phyloP scores from a whole-genome alignment of 139 green algal genomes.

The Tetraselmis chui region DNA sequence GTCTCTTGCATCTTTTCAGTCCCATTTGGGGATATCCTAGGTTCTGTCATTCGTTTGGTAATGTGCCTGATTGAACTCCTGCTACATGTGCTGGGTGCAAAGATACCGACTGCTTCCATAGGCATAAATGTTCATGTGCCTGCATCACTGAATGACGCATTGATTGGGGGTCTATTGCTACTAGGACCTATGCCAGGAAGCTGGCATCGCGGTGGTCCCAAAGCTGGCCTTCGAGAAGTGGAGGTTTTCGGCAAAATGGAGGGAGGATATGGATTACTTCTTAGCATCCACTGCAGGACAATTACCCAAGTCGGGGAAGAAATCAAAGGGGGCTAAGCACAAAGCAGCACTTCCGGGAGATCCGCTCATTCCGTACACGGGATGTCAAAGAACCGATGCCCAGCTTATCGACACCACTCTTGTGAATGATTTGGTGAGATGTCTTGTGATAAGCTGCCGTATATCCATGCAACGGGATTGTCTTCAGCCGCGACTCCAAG shows the following conservation, averaged over 20 bases:
- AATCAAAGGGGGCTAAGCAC: neutral
- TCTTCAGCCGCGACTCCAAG: no score
- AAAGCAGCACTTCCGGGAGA: no score
- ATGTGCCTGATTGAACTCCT: neutral
- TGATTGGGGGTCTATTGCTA: conserved; percentile 1
- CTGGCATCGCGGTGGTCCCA: conserved; percentile 12
- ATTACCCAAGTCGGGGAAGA: no score
- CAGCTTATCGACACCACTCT: neutral
- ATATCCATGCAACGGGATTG: no score
- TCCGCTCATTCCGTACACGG: neutral
- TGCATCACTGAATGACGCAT: conserved; percentile 1
- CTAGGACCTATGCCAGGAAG: conserved; percentile 7
- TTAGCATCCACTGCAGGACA: no score
- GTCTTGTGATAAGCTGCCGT: neutral
- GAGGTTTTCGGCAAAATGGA: conserved; percentile 20
- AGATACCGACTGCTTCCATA: neutral
- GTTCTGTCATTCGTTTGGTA: no score
- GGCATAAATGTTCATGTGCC: conserved; percentile 14
- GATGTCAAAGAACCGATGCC: neutral
- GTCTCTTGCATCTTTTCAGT: no score
- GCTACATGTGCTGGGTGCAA: neutral
- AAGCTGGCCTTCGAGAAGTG: conserved; percentile 23
- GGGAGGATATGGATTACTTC: neutral
- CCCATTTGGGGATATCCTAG: no score
- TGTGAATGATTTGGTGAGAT: neutral